phyloP scores from a whole-genome alignment of 23 red algal species.

The Cyanidiococcus yangmingshanensis region DNA sequence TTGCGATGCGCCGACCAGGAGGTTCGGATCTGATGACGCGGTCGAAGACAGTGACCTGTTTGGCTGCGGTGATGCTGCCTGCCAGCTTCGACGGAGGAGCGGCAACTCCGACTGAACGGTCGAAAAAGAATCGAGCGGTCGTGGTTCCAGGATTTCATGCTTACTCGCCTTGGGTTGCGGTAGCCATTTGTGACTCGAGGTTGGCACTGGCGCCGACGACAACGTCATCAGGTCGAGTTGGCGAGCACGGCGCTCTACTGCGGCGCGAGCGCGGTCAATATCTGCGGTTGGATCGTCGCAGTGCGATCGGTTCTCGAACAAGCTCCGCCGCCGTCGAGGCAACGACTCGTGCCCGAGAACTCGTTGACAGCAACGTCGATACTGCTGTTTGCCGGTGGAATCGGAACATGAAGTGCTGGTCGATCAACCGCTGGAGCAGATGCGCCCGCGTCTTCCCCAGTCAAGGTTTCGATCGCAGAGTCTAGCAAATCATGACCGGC shows the following conservation, averaged over 20 bases:
- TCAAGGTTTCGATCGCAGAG: background rate
- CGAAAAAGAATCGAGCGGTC: background rate
- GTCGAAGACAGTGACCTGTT: background rate
- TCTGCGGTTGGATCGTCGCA: background rate
- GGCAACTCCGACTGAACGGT: background rate
- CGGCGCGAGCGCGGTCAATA: background rate
- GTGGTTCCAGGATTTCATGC: background rate
- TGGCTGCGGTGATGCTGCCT: background rate
- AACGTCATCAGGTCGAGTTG: background rate
- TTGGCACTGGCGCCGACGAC: background rate
- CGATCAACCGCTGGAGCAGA: too few relatives aligned
- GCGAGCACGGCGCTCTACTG: constrained; percentile 5
- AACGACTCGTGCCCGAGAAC: too few relatives aligned
- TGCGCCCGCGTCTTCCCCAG: background rate
- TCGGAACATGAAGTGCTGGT: too few relatives aligned
- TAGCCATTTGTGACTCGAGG: background rate
- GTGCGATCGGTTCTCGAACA: background rate
- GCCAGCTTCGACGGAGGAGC: background rate
- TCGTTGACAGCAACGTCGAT: too few relatives aligned
- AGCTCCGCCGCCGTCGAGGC: too few relatives aligned
- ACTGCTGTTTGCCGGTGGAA: too few relatives aligned
- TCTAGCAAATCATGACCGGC: constrained; percentile 30
- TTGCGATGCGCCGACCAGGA: background rate
- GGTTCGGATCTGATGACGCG: background rate
- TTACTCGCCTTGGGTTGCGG: background rate